Base-by-base conservation (phyloP, 1,284 basidiomycete species). In the Moniliophthora roreri region DNA sequence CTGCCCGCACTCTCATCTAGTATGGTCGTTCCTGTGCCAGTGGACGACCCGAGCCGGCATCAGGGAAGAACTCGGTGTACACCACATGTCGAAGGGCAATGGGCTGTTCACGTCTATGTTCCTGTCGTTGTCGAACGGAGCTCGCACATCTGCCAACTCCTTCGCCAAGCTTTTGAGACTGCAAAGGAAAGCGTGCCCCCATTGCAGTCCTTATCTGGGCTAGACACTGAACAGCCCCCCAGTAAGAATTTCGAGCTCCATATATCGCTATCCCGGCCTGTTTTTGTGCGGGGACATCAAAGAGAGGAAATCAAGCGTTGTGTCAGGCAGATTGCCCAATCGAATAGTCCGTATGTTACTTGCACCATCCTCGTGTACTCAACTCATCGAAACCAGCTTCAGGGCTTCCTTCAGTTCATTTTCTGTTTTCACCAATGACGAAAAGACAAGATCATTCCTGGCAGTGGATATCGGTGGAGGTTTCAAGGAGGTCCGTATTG, bases 61-160 rank as follows among this genome's bases (percentile, higher is more conserved):
- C 89, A 92, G 70, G 91, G 91, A 13, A 80, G 92, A n/a, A 73
- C 74, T 48, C 80, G 91, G n/a, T 74, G 80, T 0, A 75, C 71
- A 0, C 88, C 90, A 0, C 88, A 92, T 62, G 80, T 90, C 9
- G 87, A 91, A 24, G 92, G 91, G 0, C 89, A 92, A 65, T 93
- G 81, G 64, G 82, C 85, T 1, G 76, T 85, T 13, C 82, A 92
- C 69, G 78, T 93, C 53, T 93, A 88, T 64, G 74, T 91, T 9
- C 79, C 85, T 2, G 62, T 91, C 50, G 56, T 66, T 20, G 53
- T 89, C 24, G 66, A 72, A 13, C 68, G 59, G 37, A 66, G 62
- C 28, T 73, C 78, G 13, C 58, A 69, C 16, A 66, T 88, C 47
- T 67, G 70, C 55, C 66, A 69, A 26, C 58, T 87, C n/a, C 56